phyloP scores from a whole-genome alignment of 345 rosid genomes.

The Brassica rapa region DNA sequence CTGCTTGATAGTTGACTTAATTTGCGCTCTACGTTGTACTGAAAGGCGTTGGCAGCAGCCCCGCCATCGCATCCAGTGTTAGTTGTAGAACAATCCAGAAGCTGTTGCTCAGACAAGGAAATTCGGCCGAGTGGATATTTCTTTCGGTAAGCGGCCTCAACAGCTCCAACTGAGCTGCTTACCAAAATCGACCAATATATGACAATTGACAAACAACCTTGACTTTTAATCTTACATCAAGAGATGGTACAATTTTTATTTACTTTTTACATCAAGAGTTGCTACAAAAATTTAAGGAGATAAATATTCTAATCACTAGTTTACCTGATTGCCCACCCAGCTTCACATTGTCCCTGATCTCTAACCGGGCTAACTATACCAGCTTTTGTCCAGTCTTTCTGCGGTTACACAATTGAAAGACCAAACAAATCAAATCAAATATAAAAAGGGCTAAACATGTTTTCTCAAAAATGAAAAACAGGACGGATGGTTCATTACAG shows the following conservation, averaged over 20 bases:
- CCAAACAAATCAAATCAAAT: not conserved
- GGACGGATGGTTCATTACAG: not conserved
- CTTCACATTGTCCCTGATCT: constrained; percentile 90
- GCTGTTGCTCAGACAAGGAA: constrained; percentile 93
- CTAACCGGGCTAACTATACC: constrained; percentile 92
- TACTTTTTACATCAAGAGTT: not conserved
- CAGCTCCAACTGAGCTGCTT: constrained; percentile 90
- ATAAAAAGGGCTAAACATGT: not conserved
- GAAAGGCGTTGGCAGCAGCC: constrained; percentile 96
- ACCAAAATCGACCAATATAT: not conserved
- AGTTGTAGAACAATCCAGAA: constrained; percentile 90
- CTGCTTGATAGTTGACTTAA: not conserved
- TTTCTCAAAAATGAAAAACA: constrained; percentile 4
- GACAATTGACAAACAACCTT: not conserved
- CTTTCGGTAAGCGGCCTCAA: constrained; percentile 96
- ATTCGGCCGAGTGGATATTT: constrained; percentile 67
- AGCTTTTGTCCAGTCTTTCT: constrained; percentile 94
- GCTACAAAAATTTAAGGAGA: not conserved
- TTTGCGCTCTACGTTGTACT: constrained; percentile 68
- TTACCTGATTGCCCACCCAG: constrained; percentile 99
- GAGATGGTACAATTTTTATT: not conserved
- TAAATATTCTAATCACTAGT: not conserved
- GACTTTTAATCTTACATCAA: not conserved
- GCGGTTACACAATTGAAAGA: constrained; percentile 23
- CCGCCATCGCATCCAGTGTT: constrained; percentile 93